Conservation (phyloP, 2,329 filamentous ascomycete species). For the Pseudovirgaria hyperparasitica region DNA sequence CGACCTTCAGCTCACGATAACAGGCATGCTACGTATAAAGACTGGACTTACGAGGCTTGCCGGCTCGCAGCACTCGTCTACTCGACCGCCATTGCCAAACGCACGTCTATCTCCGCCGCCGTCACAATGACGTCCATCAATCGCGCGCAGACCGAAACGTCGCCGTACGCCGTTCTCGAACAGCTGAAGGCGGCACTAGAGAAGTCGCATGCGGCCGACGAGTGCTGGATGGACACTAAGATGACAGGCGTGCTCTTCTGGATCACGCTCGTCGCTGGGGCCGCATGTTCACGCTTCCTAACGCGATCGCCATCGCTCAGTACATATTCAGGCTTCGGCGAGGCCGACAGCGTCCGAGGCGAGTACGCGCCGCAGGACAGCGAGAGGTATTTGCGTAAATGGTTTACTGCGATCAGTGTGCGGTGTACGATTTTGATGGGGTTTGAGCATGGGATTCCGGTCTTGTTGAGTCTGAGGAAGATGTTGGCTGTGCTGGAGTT, state of each 20-base stretch:
- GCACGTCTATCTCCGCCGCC: constrained; percentile 15
- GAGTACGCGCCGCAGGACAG: constrained; percentile 9
- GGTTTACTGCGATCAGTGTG: constrained; percentile 19
- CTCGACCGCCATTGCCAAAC: constrained; percentile 17
- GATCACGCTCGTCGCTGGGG: constrained; percentile 19
- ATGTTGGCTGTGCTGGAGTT: constrained; percentile 14
- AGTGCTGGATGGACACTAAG: constrained; percentile 21
- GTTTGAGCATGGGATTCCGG: constrained; percentile 21
- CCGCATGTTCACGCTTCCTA: constrained; percentile 8
- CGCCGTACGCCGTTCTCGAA: constrained; percentile 10
- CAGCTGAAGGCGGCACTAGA: constrained; percentile 14
- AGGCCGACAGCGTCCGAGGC: neutral
- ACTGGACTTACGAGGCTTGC: constrained; percentile 23
- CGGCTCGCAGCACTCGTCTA: constrained; percentile 18
- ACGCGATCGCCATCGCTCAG: neutral
- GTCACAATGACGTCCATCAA: constrained; percentile 4
- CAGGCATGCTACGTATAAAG: constrained; percentile 8
- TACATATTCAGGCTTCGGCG: neutral
- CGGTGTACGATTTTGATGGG: constrained; percentile 19
- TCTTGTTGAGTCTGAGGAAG: constrained; percentile 15
- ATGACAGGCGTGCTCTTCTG: constrained; percentile 26
- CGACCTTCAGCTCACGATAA: constrained; percentile 6
- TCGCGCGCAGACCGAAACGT: no score
- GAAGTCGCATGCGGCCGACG: constrained; percentile 17
- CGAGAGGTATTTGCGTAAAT: constrained; percentile 13